Evolutionary conservation across 2,329 filamentous ascomycete genomes (phyloP).

Genomic region (Aspergillus sp.): DNA sequence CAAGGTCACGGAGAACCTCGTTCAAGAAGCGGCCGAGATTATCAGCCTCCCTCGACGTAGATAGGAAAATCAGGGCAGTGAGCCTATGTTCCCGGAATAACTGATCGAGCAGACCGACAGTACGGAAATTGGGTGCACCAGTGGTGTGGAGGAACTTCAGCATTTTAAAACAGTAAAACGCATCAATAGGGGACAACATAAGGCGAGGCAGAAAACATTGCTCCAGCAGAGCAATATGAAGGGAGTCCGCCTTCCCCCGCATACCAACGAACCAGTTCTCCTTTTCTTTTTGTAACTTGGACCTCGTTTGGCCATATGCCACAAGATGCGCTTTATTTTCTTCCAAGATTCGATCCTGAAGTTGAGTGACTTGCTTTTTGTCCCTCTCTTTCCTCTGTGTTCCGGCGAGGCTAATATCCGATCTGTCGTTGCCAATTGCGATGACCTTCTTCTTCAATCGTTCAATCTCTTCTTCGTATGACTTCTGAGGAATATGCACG

Average conservation of each 20-base stretch:
- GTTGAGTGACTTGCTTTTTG: slow-evolving; percentile 67
- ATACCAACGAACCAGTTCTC: slow-evolving; percentile 72
- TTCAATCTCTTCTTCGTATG: slow-evolving; percentile 75
- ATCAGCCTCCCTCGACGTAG: slow-evolving; percentile 86
- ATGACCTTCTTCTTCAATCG: slow-evolving; percentile 67
- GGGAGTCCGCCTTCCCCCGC: slow-evolving; percentile 61
- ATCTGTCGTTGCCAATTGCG: slow-evolving; percentile 68
- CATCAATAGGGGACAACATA: slow-evolving; percentile 79
- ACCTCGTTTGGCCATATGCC: slow-evolving; percentile 65
- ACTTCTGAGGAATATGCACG: slow-evolving; percentile 70
- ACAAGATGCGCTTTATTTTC: slow-evolving; percentile 72
- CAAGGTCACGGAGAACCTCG: slow-evolving; percentile 75
- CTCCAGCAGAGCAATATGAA: slow-evolving; percentile 79
- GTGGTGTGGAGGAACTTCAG: slow-evolving; percentile 83
- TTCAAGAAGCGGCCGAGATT: slow-evolving; percentile 90
- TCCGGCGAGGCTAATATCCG: slow-evolving; percentile 68
- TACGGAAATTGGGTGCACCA: slow-evolving; percentile 81
- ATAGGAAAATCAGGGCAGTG: slow-evolving; percentile 80
- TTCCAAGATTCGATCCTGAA: slow-evolving; percentile 67
- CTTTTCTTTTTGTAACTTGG: slow-evolving; percentile 73
- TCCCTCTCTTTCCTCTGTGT: slow-evolving; percentile 67
- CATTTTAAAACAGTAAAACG: slow-evolving; percentile 84
- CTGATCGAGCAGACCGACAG: slow-evolving; percentile 78
- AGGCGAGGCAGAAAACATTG: slow-evolving; percentile 90
- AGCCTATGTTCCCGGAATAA: slow-evolving; percentile 82